Evolutionary conservation across 345 rosid genomes (phyloP).

Genomic region (Gossypium longicalyx): DNA sequence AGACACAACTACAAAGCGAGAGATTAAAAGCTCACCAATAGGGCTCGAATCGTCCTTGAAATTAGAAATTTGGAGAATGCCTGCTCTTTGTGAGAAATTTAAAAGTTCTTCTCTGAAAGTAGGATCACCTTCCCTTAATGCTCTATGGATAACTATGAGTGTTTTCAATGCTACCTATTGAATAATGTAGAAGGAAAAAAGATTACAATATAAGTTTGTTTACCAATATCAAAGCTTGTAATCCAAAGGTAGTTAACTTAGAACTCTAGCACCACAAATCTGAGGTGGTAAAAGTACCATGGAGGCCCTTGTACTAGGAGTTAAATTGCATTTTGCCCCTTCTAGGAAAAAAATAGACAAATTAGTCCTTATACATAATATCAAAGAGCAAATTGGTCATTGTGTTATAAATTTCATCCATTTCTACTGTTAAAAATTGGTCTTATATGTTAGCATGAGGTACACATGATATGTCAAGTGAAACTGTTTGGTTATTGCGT

Average conservation of each 20-base stretch:
- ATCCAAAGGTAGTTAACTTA: not conserved
- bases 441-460: too few relatives aligned
- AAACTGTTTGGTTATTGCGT: too few relatives aligned
- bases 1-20: not conserved
- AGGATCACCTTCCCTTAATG: slow-evolving; percentile 93
- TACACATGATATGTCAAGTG: too few relatives aligned
- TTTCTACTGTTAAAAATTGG: too few relatives aligned
- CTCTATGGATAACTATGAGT: slow-evolving; percentile 81
- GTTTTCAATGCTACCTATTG: slow-evolving; percentile 91
- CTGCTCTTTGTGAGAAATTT: slow-evolving; percentile 75
- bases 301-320: too few relatives aligned
- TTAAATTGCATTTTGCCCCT: too few relatives aligned
- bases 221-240: not conserved
- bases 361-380: too few relatives aligned
- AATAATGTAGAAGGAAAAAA: not conserved
- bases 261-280: not conserved
- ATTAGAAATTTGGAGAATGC: slow-evolving; percentile 85
- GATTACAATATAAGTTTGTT: slow-evolving; percentile 3
- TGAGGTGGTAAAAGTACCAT: too few relatives aligned
- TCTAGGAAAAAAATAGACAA: too few relatives aligned
- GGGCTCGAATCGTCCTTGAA: slow-evolving; percentile 99
- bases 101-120: slow-evolving; percentile 83
- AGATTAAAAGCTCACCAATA: slow-evolving; percentile 43
- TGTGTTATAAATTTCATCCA: too few relatives aligned
- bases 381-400: too few relatives aligned